Percentiles rank a stretch among this genome's conserved stretches.
Evolutionary conservation across 2,329 filamentous ascomycete genomes (phyloP).

Genomic region (Aureobasidium mangrovei): DNA sequence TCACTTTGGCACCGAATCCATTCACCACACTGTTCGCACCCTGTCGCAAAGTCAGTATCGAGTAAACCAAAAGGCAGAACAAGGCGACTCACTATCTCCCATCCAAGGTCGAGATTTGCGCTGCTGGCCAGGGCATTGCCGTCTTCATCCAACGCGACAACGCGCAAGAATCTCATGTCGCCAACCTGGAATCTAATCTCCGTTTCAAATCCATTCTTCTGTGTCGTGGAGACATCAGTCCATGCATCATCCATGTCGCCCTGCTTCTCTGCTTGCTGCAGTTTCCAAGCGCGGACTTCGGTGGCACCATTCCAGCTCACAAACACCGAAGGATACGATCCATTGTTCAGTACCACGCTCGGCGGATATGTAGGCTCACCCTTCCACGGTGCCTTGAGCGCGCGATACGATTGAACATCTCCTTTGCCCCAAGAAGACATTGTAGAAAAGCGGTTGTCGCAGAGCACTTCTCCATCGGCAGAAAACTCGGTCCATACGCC

Average conservation of each 20-base stretch:
- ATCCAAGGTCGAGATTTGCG: slow-evolving; percentile 12
- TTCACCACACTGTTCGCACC: neutral
- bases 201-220: slow-evolving; percentile 20
- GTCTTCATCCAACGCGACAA: slow-evolving; percentile 11
- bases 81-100: neutral
- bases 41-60: no score
- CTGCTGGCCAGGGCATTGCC: slow-evolving; percentile 4
- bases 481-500: slow-evolving; percentile 21
- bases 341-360: slow-evolving; percentile 14
- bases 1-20: neutral
- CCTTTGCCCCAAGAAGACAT: slow-evolving; percentile 21
- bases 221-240: slow-evolving; percentile 16
- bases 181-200: slow-evolving; percentile 10
- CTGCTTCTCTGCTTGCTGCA: slow-evolving; percentile 15
- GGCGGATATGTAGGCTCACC: slow-evolving; percentile 17
- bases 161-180: slow-evolving; percentile 5
- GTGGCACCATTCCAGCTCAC: slow-evolving; percentile 26
- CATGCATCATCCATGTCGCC: slow-evolving; percentile 14
- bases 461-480: slow-evolving; percentile 20
- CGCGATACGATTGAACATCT: slow-evolving; percentile 24
- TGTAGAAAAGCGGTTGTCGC: slow-evolving; percentile 22
- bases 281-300: slow-evolving; percentile 18
- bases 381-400: slow-evolving; percentile 21
- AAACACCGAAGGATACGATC: slow-evolving; percentile 7
- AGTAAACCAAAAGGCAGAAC: no score